Percentiles rank a stretch among this genome's conserved stretches.
phyloP scores from a whole-genome alignment of 108 stramenopile genomes.

The Cylindrotheca fusiformis region DNA sequence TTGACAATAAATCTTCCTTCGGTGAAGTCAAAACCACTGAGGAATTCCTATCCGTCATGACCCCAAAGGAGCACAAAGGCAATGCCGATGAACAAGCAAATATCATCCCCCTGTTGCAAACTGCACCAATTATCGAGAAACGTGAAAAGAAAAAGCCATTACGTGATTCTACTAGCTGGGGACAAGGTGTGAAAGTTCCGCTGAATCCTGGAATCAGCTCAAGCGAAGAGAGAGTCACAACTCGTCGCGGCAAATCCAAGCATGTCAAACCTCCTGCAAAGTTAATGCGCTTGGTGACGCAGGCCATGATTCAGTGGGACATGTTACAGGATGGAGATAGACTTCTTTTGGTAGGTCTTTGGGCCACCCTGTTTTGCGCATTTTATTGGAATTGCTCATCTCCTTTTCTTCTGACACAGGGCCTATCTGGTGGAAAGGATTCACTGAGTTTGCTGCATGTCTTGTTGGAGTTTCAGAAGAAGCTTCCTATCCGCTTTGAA shows the following conservation, averaged over 20 bases:
- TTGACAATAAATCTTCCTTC: background rate
- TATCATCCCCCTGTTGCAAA: background rate
- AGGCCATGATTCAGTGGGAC: constrained; percentile 89
- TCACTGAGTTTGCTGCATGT: constrained; percentile 92
- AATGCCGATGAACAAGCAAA: background rate
- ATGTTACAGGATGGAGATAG: constrained; percentile 10
- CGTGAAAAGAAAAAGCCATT: constrained; percentile 75
- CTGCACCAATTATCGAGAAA: constrained; percentile 28
- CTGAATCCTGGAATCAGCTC: constrained; percentile 1
- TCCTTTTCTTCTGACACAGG: constrained; percentile 85
- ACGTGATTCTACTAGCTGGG: constrained; percentile 65
- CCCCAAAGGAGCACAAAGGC: background rate
- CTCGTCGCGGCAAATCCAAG: constrained; percentile 29
- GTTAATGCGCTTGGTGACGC: constrained; percentile 78
- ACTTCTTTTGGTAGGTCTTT: background rate
- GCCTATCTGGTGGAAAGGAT: constrained; percentile 98
- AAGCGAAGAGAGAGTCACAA: constrained; percentile 5
- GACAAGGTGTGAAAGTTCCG: constrained; percentile 36
- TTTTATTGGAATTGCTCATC: background rate
- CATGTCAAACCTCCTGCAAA: constrained; percentile 83
- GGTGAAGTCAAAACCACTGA: background rate
- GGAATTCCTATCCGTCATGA: background rate
- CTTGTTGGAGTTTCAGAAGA: constrained; percentile 85
- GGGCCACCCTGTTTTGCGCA: background rate
- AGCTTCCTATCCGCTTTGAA: constrained; percentile 89